Evolutionary conservation across 1,139 yeast species (phyloP).

Genomic region (Geotrichum phurueaensis): DNA sequence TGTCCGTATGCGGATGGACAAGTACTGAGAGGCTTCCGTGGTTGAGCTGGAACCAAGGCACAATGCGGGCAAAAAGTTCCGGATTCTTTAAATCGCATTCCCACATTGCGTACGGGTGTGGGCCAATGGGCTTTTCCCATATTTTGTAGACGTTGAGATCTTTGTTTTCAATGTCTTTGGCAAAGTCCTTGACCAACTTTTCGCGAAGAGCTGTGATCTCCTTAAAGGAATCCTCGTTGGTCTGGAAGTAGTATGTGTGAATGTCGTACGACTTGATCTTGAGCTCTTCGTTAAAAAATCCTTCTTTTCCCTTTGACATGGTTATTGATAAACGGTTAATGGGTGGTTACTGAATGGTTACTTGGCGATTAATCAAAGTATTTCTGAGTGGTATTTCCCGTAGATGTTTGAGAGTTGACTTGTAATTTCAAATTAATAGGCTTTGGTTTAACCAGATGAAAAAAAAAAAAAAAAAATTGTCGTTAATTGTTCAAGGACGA

Average conservation of each 20-base stretch:
- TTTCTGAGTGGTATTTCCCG: no score
- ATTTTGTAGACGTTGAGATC: conserved; percentile 43
- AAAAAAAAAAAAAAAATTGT: no score
- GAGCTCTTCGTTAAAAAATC: conserved; percentile 7
- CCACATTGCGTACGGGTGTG: conserved; percentile 48
- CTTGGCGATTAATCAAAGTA: no score
- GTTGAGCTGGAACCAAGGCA: conserved; percentile 44
- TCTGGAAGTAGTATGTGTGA: conserved; percentile 50
- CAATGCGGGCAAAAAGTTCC: conserved; percentile 32
- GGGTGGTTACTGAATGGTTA: no score
- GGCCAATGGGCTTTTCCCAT: conserved; percentile 52
- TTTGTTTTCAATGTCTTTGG: conserved; percentile 42
- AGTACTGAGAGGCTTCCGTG: conserved; percentile 50
- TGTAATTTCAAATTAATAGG: no score
- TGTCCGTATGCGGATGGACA: conserved; percentile 47
- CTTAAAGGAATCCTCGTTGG: conserved; percentile 35
- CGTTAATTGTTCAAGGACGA: no score
- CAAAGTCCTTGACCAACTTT: conserved; percentile 42
- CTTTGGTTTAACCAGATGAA: no score
- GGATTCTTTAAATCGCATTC: conserved; percentile 38
- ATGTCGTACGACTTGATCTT: conserved; percentile 40
- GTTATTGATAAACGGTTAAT: neutral
- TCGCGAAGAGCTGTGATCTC: conserved; percentile 42
- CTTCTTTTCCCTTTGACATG: conserved; percentile 12
- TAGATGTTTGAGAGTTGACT: no score